These are phyloP conservation scores for Xylaria castorea DNA, from an alignment of 495 filamentous ascomycete species.

Conservation along the genomic window DNA sequence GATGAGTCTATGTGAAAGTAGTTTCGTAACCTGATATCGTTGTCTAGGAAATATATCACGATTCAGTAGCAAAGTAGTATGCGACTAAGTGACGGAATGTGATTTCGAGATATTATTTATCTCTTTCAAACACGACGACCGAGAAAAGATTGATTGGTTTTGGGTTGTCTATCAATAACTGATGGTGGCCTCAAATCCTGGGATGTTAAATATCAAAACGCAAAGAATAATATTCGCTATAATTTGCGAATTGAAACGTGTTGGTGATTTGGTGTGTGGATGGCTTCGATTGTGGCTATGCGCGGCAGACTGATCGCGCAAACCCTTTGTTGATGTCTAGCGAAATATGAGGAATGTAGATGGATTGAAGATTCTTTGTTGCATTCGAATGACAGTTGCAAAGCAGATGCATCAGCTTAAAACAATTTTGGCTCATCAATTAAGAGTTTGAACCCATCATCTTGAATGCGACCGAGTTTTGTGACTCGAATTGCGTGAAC, in stretches of 20 bases:
- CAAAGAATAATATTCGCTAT: background rate
- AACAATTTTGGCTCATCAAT: conserved; percentile 30
- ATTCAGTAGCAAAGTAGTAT: background rate
- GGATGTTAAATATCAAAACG: background rate
- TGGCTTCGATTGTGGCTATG: conserved; percentile 47
- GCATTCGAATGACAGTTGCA: conserved; percentile 32
- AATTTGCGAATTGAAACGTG: background rate
- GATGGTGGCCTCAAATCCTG: background rate
- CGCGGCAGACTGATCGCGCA: conserved; percentile 13
- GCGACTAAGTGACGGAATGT: background rate
- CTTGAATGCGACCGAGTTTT: conserved; percentile 44
- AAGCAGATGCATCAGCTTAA: conserved; percentile 33
- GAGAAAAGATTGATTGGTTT: background rate
- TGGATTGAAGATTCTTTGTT: background rate
- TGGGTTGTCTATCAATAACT: background rate
- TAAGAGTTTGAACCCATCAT: conserved; percentile 43
- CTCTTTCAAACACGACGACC: background rate
- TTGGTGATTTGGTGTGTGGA: conserved; percentile 38
- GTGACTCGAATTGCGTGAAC: conserved; percentile 34
- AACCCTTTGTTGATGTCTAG: background rate
- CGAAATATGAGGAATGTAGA: background rate
- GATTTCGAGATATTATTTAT: background rate
- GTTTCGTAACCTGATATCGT: conserved; percentile 30
- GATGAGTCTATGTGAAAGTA: conserved; percentile 10
- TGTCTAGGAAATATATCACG: conserved; percentile 28